These are phyloP conservation scores for Mitragyna speciosa DNA, from an alignment of 257 asterid genomes.

Conservation along the genomic window DNA sequence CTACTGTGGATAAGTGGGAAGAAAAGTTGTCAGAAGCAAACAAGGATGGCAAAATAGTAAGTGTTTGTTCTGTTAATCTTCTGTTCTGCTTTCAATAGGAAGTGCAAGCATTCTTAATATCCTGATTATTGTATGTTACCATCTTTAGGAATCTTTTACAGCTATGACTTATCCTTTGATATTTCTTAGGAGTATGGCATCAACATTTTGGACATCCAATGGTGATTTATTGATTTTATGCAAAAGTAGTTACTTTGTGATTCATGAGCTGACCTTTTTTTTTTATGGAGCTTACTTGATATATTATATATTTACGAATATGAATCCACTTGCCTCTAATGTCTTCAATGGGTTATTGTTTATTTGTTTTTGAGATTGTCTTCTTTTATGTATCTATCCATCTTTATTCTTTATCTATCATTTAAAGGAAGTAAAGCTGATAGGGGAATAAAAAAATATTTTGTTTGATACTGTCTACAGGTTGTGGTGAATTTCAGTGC, in stretches of 20 bases:
- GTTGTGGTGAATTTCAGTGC: slow-evolving; percentile 70
- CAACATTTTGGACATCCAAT: background rate
- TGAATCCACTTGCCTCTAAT: too few species aligned
- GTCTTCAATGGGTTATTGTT: too few species aligned
- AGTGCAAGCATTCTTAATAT: too few species aligned
- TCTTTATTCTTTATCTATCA: background rate
- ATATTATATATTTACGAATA: too few species aligned
- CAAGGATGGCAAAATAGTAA: slow-evolving; percentile 46
- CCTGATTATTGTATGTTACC: background rate
- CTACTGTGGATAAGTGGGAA: slow-evolving; percentile 55
- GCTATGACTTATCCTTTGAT: background rate
- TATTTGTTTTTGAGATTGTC: too few species aligned
- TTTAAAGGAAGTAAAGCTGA: background rate
- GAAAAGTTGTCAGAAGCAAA: slow-evolving; percentile 53
- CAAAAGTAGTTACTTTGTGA: too few species aligned
- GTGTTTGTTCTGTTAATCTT: background rate
- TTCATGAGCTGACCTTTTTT: too few species aligned
- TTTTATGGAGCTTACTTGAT: too few species aligned
- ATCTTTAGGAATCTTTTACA: too few species aligned
- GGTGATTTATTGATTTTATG: background rate
- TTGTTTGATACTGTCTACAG: slow-evolving; percentile 28
- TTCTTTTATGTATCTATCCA: background rate
- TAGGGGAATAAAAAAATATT: background rate
- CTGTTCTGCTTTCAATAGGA: background rate
- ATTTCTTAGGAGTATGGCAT: background rate